Percentiles rank a stretch among this genome's conserved stretches.
These are phyloP conservation scores for Apium graveolens DNA, from an alignment of 129 eudicot species.

Conservation along the genomic window DNA sequence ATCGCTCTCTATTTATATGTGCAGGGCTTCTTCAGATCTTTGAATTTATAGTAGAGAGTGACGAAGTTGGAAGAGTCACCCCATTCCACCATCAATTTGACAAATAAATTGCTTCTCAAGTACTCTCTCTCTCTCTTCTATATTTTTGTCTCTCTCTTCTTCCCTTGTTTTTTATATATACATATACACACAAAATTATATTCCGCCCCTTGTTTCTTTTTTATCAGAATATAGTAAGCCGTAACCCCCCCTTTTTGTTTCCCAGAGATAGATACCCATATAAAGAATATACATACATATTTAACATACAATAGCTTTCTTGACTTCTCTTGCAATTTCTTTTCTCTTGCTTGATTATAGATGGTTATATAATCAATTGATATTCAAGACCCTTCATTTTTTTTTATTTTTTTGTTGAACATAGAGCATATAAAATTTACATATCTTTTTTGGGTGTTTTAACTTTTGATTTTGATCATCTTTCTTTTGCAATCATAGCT, in stretches of 20 bases:
- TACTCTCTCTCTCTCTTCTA: too few relatives aligned
- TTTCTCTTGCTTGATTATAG: neutral
- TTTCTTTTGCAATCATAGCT: neutral
- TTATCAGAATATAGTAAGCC: neutral
- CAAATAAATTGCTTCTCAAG: too few relatives aligned
- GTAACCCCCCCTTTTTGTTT: neutral
- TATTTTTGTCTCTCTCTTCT: too few relatives aligned
- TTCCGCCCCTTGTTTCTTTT: slow-evolving; percentile 1
- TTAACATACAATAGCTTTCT: neutral
- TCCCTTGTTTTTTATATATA: too few relatives aligned
- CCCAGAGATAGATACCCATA: too few relatives aligned
- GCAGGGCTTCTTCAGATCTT: too few relatives aligned
- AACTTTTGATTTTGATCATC: neutral
- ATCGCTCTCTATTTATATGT: too few relatives aligned
- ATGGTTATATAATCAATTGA: neutral
- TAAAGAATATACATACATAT: neutral
- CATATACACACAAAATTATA: too few relatives aligned
- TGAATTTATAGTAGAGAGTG: too few relatives aligned
- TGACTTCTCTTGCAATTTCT: neutral
- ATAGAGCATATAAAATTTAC: neutral
- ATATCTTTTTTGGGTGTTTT: neutral
- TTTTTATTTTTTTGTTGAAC: neutral
- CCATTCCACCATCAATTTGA: too few relatives aligned
- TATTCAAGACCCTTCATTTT: neutral
- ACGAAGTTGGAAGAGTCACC: too few relatives aligned